Base-by-base conservation (phyloP, 306 rosid species). In the Sechiopsis laciniata region DNA sequence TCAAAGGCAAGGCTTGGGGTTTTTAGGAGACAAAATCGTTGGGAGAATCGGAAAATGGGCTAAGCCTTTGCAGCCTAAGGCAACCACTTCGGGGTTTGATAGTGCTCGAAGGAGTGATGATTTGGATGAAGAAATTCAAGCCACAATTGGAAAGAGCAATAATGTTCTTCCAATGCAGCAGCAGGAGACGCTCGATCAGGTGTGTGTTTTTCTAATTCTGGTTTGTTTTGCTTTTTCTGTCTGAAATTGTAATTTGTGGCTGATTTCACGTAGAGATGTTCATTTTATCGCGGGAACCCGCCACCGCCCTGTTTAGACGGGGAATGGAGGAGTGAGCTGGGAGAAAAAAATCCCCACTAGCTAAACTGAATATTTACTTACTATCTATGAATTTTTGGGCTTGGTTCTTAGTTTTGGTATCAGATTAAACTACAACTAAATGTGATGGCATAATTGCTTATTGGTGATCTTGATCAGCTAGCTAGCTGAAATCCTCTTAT, bases 161-260 rank as follows among this genome's bases (percentile, higher is more conserved):
- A 88, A 88, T 85, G 89, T 86, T 78, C 95, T 94, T 70, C 91
- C 91, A 75, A 35, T 83, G 84, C 98, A 94, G 68, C 86, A 78
- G 76, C 83, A 85, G 8, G 9, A 40, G 46, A 6, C 8, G 52
- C 89, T 94, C 81, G 87, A 85, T 72, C 92, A 89, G 99, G 99
- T 92, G 78, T 67, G n/a, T 51, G 10, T 42, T 51, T 74, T 32
- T 62, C 8, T 53, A 3, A 53, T 62, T 0, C 29, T 24, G 0
- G 54, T 21, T 32, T 32, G 7, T 19, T 17, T 55, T 19, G 61
- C 20, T 53, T 64, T 32, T 64, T 64, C 51, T 64, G 37, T 37
- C 52, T 4, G 3, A 37, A 37, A 64, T 17, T 37, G 0, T 40
- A 10, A 40, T 64, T 37, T 64, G 71, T 64, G 24, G 15, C 12